Base-by-base conservation (phyloP, 2,329 filamentous ascomycete genomes). In the Decorospora gaudefroyi region DNA sequence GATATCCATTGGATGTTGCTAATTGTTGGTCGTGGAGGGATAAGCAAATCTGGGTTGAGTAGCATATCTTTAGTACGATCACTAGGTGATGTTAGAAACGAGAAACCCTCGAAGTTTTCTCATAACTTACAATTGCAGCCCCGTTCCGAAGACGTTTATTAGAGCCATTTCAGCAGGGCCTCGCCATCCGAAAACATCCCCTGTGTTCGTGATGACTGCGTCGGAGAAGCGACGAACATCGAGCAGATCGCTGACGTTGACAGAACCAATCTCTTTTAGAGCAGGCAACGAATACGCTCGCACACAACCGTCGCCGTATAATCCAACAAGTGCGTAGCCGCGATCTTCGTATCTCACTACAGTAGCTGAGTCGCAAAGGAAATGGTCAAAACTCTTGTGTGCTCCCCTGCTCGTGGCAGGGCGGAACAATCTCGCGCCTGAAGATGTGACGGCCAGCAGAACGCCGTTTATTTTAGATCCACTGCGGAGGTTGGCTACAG, bases 1-100 rank as follows among this genome's bases (percentile, higher is more conserved):
- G 90, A 87, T 38, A 99, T 90, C 93, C 93, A 99, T 72, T 97
- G 90, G 25, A 99, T 72, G 61, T 95, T 96, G 13, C 88, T 95
- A 48, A 99, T 99, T 0, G 90, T 96, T 1, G 93, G 93, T 2
- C 93, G 83, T 9, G 89, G 79, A 2, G 91, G 92, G 15, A 87
- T 79, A 11, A 80, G 65, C 0, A 88, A 80, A 45, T 87, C 78
- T 0, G 88, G 84, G 65, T 97, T 96, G 70, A 88, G 82, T 3
- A 99, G 77, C 6, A 77, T 82, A 65, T 96, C 91, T n/a, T 82
- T 74, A 11, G 75, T 74, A 29, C 65, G 71, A n/a, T 70, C 68
- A 39, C 76, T 78, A 46, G 23, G 22, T 9, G 3, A 17, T 26
- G 30, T 64, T 35, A 60, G 46, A 25, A n/a, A 45, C 23, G 19